Percentiles rank a stretch among this genome's conserved stretches.
Conservation (phyloP, 129 eudicot genomes). For the Ambrosia trifida region DNA sequence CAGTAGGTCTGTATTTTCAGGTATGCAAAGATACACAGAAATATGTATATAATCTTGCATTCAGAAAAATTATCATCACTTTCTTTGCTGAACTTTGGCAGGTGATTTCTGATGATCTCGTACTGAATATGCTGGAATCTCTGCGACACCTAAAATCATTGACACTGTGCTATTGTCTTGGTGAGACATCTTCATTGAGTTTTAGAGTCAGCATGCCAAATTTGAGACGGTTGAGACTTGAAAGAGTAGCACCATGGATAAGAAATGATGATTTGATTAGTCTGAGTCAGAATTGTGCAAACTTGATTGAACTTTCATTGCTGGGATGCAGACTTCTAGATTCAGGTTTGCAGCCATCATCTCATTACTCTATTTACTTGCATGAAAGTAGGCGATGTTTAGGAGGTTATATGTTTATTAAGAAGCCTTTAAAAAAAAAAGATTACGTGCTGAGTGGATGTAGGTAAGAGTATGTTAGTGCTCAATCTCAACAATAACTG, state of each 20-base stretch:
- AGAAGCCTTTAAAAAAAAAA: not conserved
- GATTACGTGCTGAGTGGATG: too few relatives aligned
- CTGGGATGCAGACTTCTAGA: slow-evolving; percentile 70
- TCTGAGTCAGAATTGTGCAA: slow-evolving; percentile 56
- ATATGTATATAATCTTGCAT: not conserved
- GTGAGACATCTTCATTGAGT: slow-evolving; percentile 62
- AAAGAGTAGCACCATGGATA: slow-evolving; percentile 88
- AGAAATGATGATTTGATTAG: slow-evolving; percentile 64
- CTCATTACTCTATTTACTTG: not conserved
- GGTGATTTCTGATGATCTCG: slow-evolving; percentile 67
- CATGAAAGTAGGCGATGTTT: not conserved
- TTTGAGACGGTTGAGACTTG: slow-evolving; percentile 77
- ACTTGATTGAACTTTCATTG: slow-evolving; percentile 63
- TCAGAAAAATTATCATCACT: not conserved
- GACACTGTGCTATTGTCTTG: slow-evolving; percentile 75
- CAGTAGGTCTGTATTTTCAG: slow-evolving; percentile 74
- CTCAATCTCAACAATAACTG: not conserved
- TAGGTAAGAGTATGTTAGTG: too few relatives aligned
- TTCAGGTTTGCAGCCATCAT: slow-evolving; percentile 55
- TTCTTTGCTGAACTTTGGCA: slow-evolving; percentile 32
- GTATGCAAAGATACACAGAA: slow-evolving; percentile 33
- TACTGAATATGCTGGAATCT: slow-evolving; percentile 41
- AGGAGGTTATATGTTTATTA: not conserved
- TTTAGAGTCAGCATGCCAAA: slow-evolving; percentile 52
- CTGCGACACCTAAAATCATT: slow-evolving; percentile 57